These are phyloP conservation scores for Rhynchospora tenuis DNA, from an alignment of 176 grass and related monocot genomes.

Conservation along the genomic window DNA sequence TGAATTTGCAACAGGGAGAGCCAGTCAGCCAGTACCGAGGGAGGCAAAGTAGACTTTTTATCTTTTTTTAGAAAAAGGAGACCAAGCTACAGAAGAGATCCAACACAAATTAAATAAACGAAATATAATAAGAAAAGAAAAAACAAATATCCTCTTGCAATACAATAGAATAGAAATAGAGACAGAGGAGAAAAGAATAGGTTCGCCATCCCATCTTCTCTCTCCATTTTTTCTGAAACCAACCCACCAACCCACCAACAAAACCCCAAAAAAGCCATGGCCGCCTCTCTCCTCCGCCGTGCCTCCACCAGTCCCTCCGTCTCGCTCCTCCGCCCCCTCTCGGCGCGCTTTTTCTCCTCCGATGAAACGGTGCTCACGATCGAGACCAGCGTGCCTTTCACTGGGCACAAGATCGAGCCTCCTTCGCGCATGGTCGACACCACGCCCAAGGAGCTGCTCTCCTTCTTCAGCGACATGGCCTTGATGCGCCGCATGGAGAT, in stretches of 20 bases:
- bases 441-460: conserved; percentile 30
- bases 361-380: conserved; percentile 36
- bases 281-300: conserved; percentile 45
- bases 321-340: conserved; percentile 42
- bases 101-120: no score
- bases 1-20: no score
- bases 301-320: conserved; percentile 10
- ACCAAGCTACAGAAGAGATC: no score
- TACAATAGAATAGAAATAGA: no score
- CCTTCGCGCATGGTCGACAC: conserved; percentile 33
- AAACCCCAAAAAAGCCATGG: no score
- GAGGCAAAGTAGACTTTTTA: no score
- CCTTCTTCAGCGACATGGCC: conserved; percentile 64
- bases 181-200: no score
- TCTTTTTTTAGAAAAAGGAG: no score
- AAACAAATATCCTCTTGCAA: no score
- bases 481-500: conserved; percentile 79
- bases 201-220: no score
- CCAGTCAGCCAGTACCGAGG: no score
- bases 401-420: conserved; percentile 40
- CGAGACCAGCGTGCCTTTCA: conserved; percentile 65
- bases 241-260: neutral
- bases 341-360: conserved; percentile 21
- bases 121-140: no score
- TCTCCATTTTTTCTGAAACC: neutral